Base-by-base conservation (phyloP, 2,329 filamentous ascomycete genomes). In the Xylariaceae sp. region DNA sequence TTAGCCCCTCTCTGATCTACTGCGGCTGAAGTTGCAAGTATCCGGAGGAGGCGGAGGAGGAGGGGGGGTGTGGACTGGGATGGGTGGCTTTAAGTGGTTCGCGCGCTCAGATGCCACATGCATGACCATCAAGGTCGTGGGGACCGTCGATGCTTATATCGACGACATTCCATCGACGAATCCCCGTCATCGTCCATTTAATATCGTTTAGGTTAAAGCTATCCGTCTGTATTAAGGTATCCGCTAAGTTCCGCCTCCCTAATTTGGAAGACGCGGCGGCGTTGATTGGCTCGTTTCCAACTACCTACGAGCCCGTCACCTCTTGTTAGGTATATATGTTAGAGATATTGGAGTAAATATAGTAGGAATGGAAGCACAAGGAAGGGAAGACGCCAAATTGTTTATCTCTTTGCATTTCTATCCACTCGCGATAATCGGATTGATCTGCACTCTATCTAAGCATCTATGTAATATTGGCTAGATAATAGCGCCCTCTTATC, bases 1-100 rank as follows among this genome's bases (percentile, higher is more conserved):
- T 76, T 75, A 3, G 73, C 74, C 19, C 74, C 74, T 23, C 74
- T 76, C 2, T 77, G 23, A 26, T 4, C 64, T 40, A 70, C 64
- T 40, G 70, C 73, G 18, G 70, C 72, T n/a, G 71, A 71, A 70
- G 75, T 75, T 19, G 20, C 48, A 37, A 40, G 20, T 2, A n/a
- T n/a, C n/a, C n/a, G n/a, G n/a, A n/a, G n/a, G n/a, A n/a, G n/a
- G n/a, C n/a, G n/a, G n/a, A n/a, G n/a, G n/a, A n/a, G n/a, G n/a
- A n/a, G n/a, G n/a, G n/a, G n/a, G n/a, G n/a, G n/a, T n/a, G n/a
- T n/a, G n/a, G n/a, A 10, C 18, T 40, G 45, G 7, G 41, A 42
- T 21, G 21, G 45, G 50, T 56, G 23, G 40, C 10, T 51, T 60
- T 50, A 37, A 57, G 54, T 48, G 53, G 49, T 40, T 29, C 42